Conservation (phyloP, 352 stramenopile genomes). For the Phytopythium mirpurense region DNA sequence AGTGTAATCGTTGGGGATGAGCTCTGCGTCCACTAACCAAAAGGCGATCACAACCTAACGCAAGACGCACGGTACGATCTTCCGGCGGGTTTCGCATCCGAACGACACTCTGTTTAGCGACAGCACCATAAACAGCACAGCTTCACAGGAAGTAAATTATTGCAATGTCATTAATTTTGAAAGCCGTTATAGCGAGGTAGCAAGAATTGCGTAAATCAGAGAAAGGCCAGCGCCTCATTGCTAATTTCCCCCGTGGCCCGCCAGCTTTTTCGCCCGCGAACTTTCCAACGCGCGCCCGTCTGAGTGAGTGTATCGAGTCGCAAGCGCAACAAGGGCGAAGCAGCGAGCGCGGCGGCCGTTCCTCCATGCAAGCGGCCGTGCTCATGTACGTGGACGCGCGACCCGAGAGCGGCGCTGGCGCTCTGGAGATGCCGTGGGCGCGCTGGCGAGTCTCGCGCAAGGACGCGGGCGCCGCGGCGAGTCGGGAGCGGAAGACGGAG, state of each 20-base stretch:
- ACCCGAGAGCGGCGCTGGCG: not conserved
- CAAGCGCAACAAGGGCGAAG: not conserved
- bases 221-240: not conserved
- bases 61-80: not conserved
- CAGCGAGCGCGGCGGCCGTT: too few relatives aligned
- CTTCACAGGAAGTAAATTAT: too few relatives aligned
- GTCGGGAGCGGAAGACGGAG: not conserved
- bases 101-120: not conserved
- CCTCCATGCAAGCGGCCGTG: slow-evolving; percentile 5
- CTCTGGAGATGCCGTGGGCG: not conserved
- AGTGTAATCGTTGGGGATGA: not conserved
- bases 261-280: not conserved
- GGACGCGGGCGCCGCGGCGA: not conserved
- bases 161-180: too few relatives aligned
- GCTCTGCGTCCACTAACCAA: slow-evolving; percentile 1
- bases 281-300: not conserved
- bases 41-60: not conserved
- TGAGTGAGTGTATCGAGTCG: not conserved
- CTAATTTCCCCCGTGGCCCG: not conserved
- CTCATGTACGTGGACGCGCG: slow-evolving; percentile 5
- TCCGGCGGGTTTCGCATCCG: not conserved
- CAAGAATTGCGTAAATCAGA: not conserved
- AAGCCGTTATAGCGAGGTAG: not conserved
- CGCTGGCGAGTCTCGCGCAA: not conserved
- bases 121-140: not conserved